Evolutionary conservation across 129 eudicot species (phyloP).

Genomic region (Artemisia tridentata): DNA sequence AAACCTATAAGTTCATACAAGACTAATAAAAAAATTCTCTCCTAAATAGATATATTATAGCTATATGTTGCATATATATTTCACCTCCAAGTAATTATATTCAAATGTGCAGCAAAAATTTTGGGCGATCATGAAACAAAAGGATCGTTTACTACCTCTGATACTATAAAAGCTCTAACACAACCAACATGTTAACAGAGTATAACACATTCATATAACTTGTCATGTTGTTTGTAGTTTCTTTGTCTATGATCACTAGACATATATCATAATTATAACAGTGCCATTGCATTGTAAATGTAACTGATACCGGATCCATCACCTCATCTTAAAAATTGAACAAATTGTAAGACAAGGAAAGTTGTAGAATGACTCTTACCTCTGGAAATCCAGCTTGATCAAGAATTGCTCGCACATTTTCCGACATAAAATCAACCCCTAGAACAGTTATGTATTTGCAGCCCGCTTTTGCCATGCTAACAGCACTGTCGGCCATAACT

Average conservation of each 20-base stretch:
- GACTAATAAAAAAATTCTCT: background rate
- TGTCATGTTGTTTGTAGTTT: background rate
- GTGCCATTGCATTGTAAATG: background rate
- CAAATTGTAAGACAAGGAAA: background rate
- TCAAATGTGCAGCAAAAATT: too few relatives aligned
- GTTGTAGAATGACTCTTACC: slow-evolving; percentile 37
- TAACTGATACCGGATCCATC: background rate
- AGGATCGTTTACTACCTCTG: background rate
- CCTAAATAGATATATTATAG: background rate
- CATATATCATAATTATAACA: background rate
- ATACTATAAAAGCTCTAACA: slow-evolving; percentile 3
- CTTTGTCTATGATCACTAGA: background rate
- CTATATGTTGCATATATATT: background rate
- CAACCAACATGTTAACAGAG: background rate
- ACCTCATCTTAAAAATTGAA: background rate
- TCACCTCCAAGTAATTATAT: too few relatives aligned
- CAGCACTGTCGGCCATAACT: slow-evolving; percentile 98
- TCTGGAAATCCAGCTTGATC: slow-evolving; percentile 91
- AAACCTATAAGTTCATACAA: background rate
- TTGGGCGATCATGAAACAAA: background rate
- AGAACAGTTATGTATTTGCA: slow-evolving; percentile 78
- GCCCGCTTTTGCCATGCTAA: slow-evolving; percentile 92
- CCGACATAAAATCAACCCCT: slow-evolving; percentile 98
- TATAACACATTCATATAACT: slow-evolving; percentile 6
- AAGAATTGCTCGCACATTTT: slow-evolving; percentile 95